Percentiles rank a stretch among this genome's conserved stretches.
Evolutionary conservation across 768 basidiomycete species (phyloP).

Genomic region (Hypholoma fasciculare): DNA sequence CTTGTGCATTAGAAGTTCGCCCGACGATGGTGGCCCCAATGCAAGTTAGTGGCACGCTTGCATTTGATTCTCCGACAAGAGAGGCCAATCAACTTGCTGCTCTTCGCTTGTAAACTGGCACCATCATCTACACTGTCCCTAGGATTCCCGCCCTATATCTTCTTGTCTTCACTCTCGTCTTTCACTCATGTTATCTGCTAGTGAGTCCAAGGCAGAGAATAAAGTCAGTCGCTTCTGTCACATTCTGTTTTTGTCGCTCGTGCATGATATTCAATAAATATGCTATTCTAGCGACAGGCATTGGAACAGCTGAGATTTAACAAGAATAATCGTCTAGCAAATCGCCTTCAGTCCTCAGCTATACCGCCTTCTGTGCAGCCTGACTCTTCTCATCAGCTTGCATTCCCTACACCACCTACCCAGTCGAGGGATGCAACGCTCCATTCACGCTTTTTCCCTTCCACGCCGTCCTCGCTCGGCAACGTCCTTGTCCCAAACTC

Average conservation of each 20-base stretch:
- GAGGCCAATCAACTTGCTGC: conserved; percentile 19
- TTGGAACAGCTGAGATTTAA: conserved; percentile 49
- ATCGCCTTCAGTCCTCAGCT: conserved; percentile 23
- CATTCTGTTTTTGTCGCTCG: background rate
- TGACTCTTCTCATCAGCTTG: conserved; percentile 19
- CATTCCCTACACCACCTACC: conserved; percentile 44
- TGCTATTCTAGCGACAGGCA: conserved; percentile 35
- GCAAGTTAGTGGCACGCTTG: conserved; percentile 21
- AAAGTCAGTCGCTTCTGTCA: conserved; percentile 43
- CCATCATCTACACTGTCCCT: conserved; percentile 23
- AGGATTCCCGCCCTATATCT: conserved; percentile 16
- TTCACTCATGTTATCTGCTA: conserved; percentile 47
- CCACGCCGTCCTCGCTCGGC: conserved; percentile 46
- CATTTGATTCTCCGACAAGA: conserved; percentile 58
- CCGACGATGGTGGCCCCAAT: no score
- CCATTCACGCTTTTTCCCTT: conserved; percentile 59
- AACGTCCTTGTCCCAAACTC: conserved; percentile 77
- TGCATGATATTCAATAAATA: background rate
- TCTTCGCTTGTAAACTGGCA: conserved; percentile 23
- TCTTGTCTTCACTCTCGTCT: conserved; percentile 14
- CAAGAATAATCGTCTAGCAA: conserved; percentile 32
- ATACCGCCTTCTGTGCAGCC: conserved; percentile 26
- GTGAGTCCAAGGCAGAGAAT: conserved; percentile 44
- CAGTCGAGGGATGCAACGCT: conserved; percentile 81
- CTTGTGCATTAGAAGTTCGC: no score